Conservation (phyloP, 345 rosid species). For the Dimocarpus longan region DNA sequence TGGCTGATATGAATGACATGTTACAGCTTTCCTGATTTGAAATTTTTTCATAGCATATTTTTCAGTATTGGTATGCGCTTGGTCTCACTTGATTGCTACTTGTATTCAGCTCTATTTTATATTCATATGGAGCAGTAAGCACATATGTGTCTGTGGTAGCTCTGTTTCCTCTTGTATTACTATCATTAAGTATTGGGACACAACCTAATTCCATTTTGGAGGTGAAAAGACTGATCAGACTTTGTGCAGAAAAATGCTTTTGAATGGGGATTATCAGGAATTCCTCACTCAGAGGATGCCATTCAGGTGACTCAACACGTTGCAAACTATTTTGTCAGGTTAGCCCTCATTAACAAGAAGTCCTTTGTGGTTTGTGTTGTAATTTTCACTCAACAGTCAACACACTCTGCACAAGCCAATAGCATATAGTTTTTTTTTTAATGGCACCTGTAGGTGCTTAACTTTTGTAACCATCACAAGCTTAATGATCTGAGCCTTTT, state of each 20-base stretch:
- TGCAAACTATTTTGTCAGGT: slow-evolving; percentile 85
- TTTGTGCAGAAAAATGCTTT: slow-evolving; percentile 88
- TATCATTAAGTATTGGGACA: neutral
- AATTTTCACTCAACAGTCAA: neutral
- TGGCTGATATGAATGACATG: neutral
- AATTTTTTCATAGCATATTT: neutral
- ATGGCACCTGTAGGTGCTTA: no score
- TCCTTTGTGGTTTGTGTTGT: neutral
- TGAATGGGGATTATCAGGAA: slow-evolving; percentile 76
- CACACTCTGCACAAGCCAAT: neutral
- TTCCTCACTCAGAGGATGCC: slow-evolving; percentile 93
- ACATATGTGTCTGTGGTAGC: neutral
- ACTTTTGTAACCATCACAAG: no score
- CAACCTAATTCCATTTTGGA: neutral
- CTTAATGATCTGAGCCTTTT: no score
- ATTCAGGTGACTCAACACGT: slow-evolving; percentile 82
- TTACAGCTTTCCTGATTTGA: neutral
- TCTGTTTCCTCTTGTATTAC: neutral
- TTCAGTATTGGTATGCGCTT: neutral
- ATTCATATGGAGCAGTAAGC: neutral
- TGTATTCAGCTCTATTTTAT: neutral
- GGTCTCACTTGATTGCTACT: neutral
- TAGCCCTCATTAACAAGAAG: slow-evolving; percentile 19
- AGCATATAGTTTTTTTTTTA: neutral
- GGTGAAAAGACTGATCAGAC: neutral